Base-by-base conservation (phyloP, 768 basidiomycete species). In the Pholiota conissans region DNA sequence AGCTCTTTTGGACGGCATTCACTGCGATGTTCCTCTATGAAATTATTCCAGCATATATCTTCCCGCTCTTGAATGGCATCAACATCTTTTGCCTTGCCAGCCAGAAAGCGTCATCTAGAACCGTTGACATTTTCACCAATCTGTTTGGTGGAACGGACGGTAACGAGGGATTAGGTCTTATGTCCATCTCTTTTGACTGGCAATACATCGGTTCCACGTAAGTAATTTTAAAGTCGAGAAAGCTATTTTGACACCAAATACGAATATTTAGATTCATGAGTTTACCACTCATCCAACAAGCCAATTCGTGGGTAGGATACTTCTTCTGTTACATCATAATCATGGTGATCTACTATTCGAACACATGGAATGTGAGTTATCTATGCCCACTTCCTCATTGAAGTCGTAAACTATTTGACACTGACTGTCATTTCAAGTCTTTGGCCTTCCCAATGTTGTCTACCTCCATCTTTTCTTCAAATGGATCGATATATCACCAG, bases 161-260 rank as follows among this genome's bases (percentile, higher is more conserved):
- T 27, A 90, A 89, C 62, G 87, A 90, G 67, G 87, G 86, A 0
- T 73, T 89, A 37, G 87, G 87, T 0, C 63, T 89, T 18, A 55
- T 84, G 37, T 82, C 80, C 30, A 56, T 89, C 39, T 82, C 83
- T n/a, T 79, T 89, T 46, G 87, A 89, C 62, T 90, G 85, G 85
- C 83, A 85, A 58, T 85, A 85, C 61, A 83, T 86, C 59, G 79
- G 79, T 0, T 83, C 83, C 14, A 34, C 27, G 71, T 78, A 61
- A 26, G 70, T 62, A 11, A 34, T 14, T 14, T 24, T 59, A 45
- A 3, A 14, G 42, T 42, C 46, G 4, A 34, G 35, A 46, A 0
- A 47, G 18, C 28, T 7, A 30, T 50, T 2, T 29, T 26, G 14
- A 22, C 46, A 34, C 55, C 24, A 24, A 20, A 49, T 28, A 39